Evolutionary conservation across 2,329 filamentous ascomycete genomes (phyloP), one percentile per base, ranked within the genome.

Genomic region (Balansia obtecta): DNA sequence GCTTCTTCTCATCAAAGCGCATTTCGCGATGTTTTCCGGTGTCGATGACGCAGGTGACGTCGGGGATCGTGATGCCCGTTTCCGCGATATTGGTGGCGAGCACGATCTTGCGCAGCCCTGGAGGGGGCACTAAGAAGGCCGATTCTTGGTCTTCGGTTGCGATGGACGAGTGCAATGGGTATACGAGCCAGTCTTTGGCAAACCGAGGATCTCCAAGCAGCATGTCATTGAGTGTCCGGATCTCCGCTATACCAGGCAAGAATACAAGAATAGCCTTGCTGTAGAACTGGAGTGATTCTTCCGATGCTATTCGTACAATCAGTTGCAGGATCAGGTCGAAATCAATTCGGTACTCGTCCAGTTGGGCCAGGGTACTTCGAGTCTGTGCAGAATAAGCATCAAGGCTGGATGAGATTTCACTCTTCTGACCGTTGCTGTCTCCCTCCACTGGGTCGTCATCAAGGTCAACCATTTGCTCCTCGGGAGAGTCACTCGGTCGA

Each of bases 1-100:
- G 93, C 51, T 89, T 79, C 50, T 87, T 81, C 69, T 98, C 93
- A 61, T 98, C 91, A 59, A 95, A 97, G 30, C 91, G 77, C 91
- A 96, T 96, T 66, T 95, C 91, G 57, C 94, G 89, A 67, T 97
- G 91, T 66, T 95, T 97, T 51, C 93, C 93, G 0, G 89, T 90
- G 65, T 98, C 93, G 52, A 98, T 86, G 44, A 98, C 93, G 59
- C 90, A 95, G 0, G 93, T 97, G 32, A 98, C 88, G 63, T 98
- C 93, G 1, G 93, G 93, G 56, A 98, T 98, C 0, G 93, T 98
- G 62, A 98, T 95, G 71, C 93, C 93, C 0, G 93, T 98, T 66
- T 98, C 93, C 4, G 93, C 93, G 64, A 98, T 98, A 62, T 98
- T 98, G 13, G 93, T 98, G 1, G 93, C 90, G 50, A 98, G 77